A percentile compares a stretch with the other conserved stretches of the same genome.
Conservation (phyloP, 176 grass and related monocot genomes). For the Triticum urartu region DNA sequence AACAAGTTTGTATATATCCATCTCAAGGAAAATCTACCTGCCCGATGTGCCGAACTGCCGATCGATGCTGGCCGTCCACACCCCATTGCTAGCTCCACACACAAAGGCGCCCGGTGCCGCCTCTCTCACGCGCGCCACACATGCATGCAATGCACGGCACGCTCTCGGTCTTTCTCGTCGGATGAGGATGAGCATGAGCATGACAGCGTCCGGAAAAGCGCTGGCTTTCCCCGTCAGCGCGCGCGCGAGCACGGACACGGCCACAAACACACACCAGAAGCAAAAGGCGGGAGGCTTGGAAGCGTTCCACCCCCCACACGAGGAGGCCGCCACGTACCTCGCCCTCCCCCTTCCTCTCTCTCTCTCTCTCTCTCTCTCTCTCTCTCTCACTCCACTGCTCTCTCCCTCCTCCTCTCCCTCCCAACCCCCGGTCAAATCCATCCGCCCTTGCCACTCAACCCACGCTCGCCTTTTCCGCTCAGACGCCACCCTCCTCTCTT, state of each 20-base stretch:
- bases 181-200: not conserved
- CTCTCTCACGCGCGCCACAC: too few relatives aligned
- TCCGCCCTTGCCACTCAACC: not conserved
- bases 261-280: not conserved
- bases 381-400: not conserved
- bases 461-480: constrained; percentile 25
- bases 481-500: not conserved
- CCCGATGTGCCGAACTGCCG: too few relatives aligned
- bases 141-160: too few relatives aligned
- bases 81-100: not conserved
- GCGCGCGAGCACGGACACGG: not conserved
- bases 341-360: not conserved
- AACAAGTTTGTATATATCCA: too few relatives aligned
- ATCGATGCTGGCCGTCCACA: not conserved
- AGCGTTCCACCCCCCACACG: constrained; percentile 29
- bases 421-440: constrained; percentile 21
- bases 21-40: not conserved
- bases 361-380: not conserved
- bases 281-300: constrained; percentile 28
- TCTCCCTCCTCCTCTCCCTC: not conserved
- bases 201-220: not conserved
- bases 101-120: not conserved
- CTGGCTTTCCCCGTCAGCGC: not conserved
- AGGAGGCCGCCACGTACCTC: constrained; percentile 1
- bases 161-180: too few relatives aligned